Percentiles rank a stretch among this genome's conserved stretches.
These are phyloP conservation scores for Annona squamosa DNA, from an alignment of 164 flowering plant genomes.

Conservation along the genomic window DNA sequence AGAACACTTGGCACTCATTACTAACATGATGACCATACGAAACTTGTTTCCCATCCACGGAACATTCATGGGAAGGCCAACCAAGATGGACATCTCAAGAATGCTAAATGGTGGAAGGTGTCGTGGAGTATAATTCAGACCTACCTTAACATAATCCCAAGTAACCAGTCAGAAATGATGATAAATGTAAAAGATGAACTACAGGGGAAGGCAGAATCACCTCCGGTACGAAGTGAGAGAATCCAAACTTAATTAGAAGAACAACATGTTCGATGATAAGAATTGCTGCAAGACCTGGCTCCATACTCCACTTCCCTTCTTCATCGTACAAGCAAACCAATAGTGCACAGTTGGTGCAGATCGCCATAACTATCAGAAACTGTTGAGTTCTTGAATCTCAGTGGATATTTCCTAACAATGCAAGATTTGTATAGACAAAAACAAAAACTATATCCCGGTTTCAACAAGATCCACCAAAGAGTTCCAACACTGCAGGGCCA, in stretches of 20 bases:
- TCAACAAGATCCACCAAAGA: too few relatives aligned
- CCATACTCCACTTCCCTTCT: slow-evolving; percentile 79
- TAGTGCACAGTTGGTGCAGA: slow-evolving; percentile 76
- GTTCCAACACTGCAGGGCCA: too few relatives aligned
- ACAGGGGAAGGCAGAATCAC: slow-evolving; percentile 23
- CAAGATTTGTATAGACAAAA: background rate
- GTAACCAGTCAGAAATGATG: background rate
- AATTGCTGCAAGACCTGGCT: slow-evolving; percentile 93
- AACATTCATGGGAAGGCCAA: background rate
- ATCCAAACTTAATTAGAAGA: slow-evolving; percentile 73
- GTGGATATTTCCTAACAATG: background rate
- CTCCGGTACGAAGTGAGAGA: slow-evolving; percentile 88
- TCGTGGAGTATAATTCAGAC: background rate
- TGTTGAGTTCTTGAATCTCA: slow-evolving; percentile 21
- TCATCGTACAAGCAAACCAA: slow-evolving; percentile 69
- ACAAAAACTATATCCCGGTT: background rate
- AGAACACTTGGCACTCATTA: background rate
- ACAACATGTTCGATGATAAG: slow-evolving; percentile 81
- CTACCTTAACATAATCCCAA: background rate
- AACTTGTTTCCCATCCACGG: background rate
- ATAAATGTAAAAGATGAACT: background rate
- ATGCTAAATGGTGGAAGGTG: background rate
- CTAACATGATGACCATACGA: background rate
- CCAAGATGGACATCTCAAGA: background rate
- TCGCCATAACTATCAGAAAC: slow-evolving; percentile 85